Percentiles rank a stretch among this genome's conserved stretches.
Evolutionary conservation across 495 filamentous ascomycete species (phyloP).

Genomic region (Penicillium riverlandense): DNA sequence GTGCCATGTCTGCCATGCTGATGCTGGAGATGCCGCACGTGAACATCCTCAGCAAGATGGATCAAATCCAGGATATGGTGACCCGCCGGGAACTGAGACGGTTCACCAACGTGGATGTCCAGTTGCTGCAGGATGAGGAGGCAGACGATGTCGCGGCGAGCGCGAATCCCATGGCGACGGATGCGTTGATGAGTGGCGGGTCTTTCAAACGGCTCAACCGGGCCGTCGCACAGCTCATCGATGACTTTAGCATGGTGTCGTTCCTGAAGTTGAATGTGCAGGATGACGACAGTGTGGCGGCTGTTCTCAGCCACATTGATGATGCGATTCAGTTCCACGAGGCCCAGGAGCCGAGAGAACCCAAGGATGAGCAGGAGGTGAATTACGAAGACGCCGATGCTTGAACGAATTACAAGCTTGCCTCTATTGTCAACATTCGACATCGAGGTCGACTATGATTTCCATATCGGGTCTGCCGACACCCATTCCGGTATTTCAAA

Average conservation of each 20-base stretch:
- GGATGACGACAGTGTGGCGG: conserved; percentile 87
- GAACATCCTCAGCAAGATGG: conserved; percentile 95
- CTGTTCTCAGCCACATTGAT: conserved; percentile 93
- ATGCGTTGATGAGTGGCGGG: conserved; percentile 67
- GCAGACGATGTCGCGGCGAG: conserved; percentile 29
- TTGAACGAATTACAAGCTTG: conserved; percentile 3
- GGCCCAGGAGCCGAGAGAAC: conserved; percentile 87
- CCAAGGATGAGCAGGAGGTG: conserved; percentile 68
- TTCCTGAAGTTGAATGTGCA: conserved; percentile 85
- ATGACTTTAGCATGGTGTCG: conserved; percentile 96
- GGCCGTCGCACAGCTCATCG: conserved; percentile 83
- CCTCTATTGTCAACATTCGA: not conserved
- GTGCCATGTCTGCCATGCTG: conserved; percentile 97
- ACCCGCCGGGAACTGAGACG: conserved; percentile 75
- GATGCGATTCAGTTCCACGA: conserved; percentile 95
- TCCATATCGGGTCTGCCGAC: not conserved
- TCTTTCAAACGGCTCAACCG: conserved; percentile 73
- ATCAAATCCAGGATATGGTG: conserved; percentile 79
- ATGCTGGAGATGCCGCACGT: conserved; percentile 95
- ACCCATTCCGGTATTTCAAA: not conserved
- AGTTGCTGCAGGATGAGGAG: conserved; percentile 64
- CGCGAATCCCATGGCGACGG: conserved; percentile 49
- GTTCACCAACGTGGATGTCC: conserved; percentile 77
- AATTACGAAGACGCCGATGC: conserved; percentile 51
- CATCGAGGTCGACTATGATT: not conserved